Base-by-base conservation (phyloP, 164 flowering plant genomes). In the Magnolia sinica region DNA sequence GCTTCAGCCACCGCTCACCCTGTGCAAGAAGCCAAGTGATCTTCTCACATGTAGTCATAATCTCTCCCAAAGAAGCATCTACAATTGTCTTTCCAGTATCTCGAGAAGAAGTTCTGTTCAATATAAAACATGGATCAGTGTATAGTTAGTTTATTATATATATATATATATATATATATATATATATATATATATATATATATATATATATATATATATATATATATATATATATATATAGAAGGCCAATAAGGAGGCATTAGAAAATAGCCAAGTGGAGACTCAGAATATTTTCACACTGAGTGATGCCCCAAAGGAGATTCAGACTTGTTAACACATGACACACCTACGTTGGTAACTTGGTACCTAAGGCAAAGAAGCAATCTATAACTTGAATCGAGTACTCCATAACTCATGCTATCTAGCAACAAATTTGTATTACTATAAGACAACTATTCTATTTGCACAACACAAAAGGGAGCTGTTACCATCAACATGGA, bases 51-150 rank as follows among this genome's bases (percentile, higher is more conserved):
- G 99, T 96, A 11, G 99, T 94, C 98, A 96, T 96, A 82, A 96
- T 94, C 86, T 96, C 99, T 76, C 99, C 99, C 83, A 96, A 75
- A 76, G 96, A 92, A 66, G 99, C 99, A 89, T 96, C 99, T 10
- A 96, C 92, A 94, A 96, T 92, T 71, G 99, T 96, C 83, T 96
- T 96, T 73, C 99, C 99, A 81, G 99, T 96, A 83, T 96, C 99
- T 78, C 99, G 96, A 31, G 98, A 96, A 24, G 99, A 96, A 64
- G 85, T 79, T 77, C 99, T 95, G 78, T 75, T 72, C 49, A 76
- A 75, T 79, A 78, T 19, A 64, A 45, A 72, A 71, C 66, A 81
- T 7, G 14, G 63, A 70, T 50, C 13, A 73, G 24, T 63, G 18
- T 55, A 72, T 18, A 29, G 67, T 16, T 16, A 55, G 10, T 11